Conservation (phyloP, 352 stramenopile genomes). For the Plasmopara viticola region DNA sequence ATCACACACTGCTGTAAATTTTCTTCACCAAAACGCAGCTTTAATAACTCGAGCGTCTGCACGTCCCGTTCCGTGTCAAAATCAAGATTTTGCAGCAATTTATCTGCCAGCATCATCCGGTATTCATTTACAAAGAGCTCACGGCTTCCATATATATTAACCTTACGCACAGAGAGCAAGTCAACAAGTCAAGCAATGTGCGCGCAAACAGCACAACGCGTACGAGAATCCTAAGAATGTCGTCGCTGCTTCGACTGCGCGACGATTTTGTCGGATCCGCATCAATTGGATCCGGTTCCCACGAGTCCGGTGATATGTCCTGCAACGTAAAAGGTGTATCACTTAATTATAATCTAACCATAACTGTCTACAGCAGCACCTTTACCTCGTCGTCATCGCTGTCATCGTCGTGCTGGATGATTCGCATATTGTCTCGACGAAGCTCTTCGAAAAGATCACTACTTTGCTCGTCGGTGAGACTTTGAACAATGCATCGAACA, state of each 20-base stretch:
- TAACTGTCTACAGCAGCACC: background rate
- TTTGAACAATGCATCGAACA: constrained; percentile 95
- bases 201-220: background rate
- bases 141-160: constrained; percentile 97
- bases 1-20: constrained; percentile 95
- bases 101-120: constrained; percentile 95
- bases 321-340: constrained; percentile 6
- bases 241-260: constrained; percentile 76
- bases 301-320: constrained; percentile 80
- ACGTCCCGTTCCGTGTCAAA: constrained; percentile 93
- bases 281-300: constrained; percentile 87
- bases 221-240: constrained; percentile 96
- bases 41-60: constrained; percentile 95
- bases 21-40: constrained; percentile 94
- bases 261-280: constrained; percentile 78
- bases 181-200: background rate
- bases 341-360: background rate
- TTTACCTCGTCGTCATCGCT: constrained; percentile 90
- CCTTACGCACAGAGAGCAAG: constrained; percentile 23
- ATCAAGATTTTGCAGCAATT: constrained; percentile 90
- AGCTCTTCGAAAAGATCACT: constrained; percentile 96
- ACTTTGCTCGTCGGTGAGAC: constrained; percentile 84
- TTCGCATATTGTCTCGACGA: constrained; percentile 84
- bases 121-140: constrained; percentile 99
- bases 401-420: constrained; percentile 90